Conservation (phyloP, 768 basidiomycete species). For the Boletellus sp. region DNA sequence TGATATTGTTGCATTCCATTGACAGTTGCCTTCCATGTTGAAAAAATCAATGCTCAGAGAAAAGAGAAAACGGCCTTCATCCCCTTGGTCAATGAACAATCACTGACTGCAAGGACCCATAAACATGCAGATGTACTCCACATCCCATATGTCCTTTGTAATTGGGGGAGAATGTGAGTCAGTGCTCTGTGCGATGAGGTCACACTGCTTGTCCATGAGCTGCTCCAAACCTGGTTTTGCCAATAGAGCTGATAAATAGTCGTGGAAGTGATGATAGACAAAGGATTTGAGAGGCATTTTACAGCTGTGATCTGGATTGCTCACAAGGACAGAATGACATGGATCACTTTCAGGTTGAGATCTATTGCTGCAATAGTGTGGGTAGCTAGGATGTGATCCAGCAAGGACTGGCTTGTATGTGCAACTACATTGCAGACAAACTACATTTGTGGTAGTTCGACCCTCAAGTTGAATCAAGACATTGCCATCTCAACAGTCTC, state of each 20-base stretch:
- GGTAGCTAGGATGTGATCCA: neutral
- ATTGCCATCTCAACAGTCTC: neutral
- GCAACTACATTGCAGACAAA: conserved; percentile 1
- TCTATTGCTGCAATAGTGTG: neutral
- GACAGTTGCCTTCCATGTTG: conserved; percentile 30
- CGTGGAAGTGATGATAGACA: conserved; percentile 7
- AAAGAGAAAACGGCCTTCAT: conserved; percentile 31
- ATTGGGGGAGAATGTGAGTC: neutral
- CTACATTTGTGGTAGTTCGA: neutral
- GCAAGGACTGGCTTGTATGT: neutral
- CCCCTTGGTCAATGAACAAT: conserved; percentile 9
- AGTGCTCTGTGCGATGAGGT: neutral
- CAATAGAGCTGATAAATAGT: too few species aligned
- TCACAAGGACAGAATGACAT: neutral
- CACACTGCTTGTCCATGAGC: too few species aligned
- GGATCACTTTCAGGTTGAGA: neutral
- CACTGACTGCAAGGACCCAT: conserved; percentile 14
- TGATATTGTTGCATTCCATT: conserved; percentile 25
- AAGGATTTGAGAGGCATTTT: neutral
- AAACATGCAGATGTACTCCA: conserved; percentile 28
- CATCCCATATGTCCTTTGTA: conserved; percentile 10
- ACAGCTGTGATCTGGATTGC: neutral
- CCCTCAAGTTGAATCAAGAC: neutral
- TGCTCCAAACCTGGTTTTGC: too few species aligned
- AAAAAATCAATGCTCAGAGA: conserved; percentile 34